These are phyloP conservation scores for Fusarium transvaalense DNA, from an alignment of 2,329 filamentous ascomycete species.

Conservation along the genomic window DNA sequence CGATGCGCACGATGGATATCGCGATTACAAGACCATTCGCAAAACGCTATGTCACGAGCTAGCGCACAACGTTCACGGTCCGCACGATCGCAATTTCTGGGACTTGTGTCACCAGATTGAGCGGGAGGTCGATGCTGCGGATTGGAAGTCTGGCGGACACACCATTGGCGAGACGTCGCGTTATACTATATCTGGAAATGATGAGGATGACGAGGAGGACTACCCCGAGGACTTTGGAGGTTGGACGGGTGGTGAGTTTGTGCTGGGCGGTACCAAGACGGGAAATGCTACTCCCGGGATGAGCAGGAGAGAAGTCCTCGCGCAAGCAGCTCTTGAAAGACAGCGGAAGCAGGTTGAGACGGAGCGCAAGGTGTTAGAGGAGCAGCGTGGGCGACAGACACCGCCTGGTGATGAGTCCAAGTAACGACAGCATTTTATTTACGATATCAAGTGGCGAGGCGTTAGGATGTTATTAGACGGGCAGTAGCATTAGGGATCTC, in stretches of 20 bases:
- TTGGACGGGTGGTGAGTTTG: slow-evolving; percentile 84
- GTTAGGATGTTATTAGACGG: slow-evolving; percentile 27
- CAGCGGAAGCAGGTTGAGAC: slow-evolving; percentile 52
- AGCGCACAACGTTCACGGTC: slow-evolving; percentile 87
- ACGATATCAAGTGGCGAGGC: slow-evolving; percentile 12
- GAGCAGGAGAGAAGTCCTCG: slow-evolving; percentile 79
- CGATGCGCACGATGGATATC: slow-evolving; percentile 92
- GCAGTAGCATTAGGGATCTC: slow-evolving; percentile 3
- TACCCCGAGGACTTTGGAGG: slow-evolving; percentile 73
- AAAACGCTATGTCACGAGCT: slow-evolving; percentile 96
- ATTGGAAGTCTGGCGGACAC: slow-evolving; percentile 80
- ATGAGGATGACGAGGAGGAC: slow-evolving; percentile 61
- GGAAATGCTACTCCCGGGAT: slow-evolving; percentile 61
- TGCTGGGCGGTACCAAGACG: slow-evolving; percentile 69
- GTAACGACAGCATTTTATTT: slow-evolving; percentile 15
- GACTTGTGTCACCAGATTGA: slow-evolving; percentile 88
- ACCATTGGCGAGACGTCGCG: slow-evolving; percentile 74
- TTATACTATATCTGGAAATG: slow-evolving; percentile 66
- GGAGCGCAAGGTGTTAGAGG: slow-evolving; percentile 51
- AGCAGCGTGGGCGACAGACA: slow-evolving; percentile 44
- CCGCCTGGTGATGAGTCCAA: slow-evolving; percentile 44
- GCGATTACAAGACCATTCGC: slow-evolving; percentile 91
- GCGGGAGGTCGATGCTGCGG: slow-evolving; percentile 81
- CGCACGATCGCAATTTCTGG: slow-evolving; percentile 92
- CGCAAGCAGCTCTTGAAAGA: slow-evolving; percentile 60